These are phyloP conservation scores for Zelopaecilomyces penicillatus DNA, from an alignment of 2,329 filamentous ascomycete species.

Conservation along the genomic window DNA sequence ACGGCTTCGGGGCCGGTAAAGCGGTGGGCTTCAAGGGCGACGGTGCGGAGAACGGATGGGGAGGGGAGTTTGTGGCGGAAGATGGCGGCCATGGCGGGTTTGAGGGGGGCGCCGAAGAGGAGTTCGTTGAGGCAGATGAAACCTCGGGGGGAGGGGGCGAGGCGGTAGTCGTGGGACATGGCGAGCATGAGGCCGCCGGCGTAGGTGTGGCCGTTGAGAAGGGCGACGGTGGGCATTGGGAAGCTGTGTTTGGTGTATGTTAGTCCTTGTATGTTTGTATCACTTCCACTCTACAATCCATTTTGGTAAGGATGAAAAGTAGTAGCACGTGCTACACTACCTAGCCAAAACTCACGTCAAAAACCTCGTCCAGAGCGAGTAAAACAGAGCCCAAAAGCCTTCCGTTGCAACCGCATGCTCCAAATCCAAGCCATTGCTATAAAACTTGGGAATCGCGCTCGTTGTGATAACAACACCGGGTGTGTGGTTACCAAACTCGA, in stretches of 20 bases:
- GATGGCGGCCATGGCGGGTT: constrained; percentile 63
- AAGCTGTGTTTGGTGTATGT: constrained; percentile 31
- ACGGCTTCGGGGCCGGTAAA: constrained; percentile 57
- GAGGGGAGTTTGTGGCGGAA: constrained; percentile 61
- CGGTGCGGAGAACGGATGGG: constrained; percentile 44
- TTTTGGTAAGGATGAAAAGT: neutral
- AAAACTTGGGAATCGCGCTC: constrained; percentile 68
- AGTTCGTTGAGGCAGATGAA: constrained; percentile 76
- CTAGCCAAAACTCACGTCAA: constrained; percentile 19
- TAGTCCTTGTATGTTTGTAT: constrained; percentile 5
- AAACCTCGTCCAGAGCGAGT: constrained; percentile 55
- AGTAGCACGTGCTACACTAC: constrained; percentile 10
- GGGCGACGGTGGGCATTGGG: constrained; percentile 74
- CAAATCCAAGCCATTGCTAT: constrained; percentile 75
- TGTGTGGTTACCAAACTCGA: constrained; percentile 55
- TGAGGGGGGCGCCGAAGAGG: constrained; percentile 68
- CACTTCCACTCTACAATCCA: neutral
- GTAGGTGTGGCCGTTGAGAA: constrained; percentile 73
- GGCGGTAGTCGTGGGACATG: constrained; percentile 76
- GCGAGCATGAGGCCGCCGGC: constrained; percentile 75
- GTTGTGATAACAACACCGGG: constrained; percentile 74
- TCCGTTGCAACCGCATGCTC: constrained; percentile 52
- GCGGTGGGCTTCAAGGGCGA: constrained; percentile 67
- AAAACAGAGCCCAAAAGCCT: constrained; percentile 56
- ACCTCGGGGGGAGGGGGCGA: constrained; percentile 63